These are phyloP conservation scores for Geotrichum restrictum DNA, from an alignment of 1,139 yeast species.

Conservation along the genomic window DNA sequence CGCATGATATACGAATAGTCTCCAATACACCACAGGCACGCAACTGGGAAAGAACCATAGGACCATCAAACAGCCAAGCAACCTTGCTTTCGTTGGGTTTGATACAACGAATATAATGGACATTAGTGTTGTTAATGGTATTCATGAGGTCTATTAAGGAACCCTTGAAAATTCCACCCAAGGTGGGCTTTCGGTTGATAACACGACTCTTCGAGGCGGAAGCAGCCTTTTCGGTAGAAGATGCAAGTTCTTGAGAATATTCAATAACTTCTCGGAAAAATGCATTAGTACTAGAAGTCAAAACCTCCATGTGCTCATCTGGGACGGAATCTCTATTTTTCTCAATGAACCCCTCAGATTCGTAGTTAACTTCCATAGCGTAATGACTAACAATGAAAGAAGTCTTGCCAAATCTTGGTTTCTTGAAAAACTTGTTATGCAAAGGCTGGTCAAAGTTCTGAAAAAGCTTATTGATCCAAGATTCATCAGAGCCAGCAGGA, in stretches of 20 bases:
- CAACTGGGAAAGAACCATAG: constrained; percentile 91
- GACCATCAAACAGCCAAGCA: constrained; percentile 94
- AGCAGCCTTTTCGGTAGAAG: constrained; percentile 44
- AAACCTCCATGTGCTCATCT: constrained; percentile 86
- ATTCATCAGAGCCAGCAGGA: constrained; percentile 90
- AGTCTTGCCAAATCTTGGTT: constrained; percentile 90
- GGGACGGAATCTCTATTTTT: constrained; percentile 97
- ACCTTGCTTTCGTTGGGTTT: constrained; percentile 91
- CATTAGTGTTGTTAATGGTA: constrained; percentile 90
- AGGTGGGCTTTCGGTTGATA: constrained; percentile 78
- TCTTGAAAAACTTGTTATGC: constrained; percentile 73
- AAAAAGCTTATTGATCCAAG: constrained; percentile 88
- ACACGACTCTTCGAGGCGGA: constrained; percentile 30
- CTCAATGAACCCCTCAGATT: constrained; percentile 91
- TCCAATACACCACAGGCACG: constrained; percentile 99
- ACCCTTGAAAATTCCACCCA: constrained; percentile 90
- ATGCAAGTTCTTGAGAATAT: constrained; percentile 60
- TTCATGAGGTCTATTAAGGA: constrained; percentile 89
- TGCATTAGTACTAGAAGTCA: constrained; percentile 63
- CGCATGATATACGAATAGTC: constrained; percentile 93
- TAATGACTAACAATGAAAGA: constrained; percentile 90
- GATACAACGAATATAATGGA: constrained; percentile 94
- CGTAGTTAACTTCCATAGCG: constrained; percentile 91
- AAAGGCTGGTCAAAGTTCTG: constrained; percentile 79
- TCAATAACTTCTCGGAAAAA: constrained; percentile 62